Conservation (phyloP, 306 rosid genomes). For the peach (Prunus persica) region DNA sequence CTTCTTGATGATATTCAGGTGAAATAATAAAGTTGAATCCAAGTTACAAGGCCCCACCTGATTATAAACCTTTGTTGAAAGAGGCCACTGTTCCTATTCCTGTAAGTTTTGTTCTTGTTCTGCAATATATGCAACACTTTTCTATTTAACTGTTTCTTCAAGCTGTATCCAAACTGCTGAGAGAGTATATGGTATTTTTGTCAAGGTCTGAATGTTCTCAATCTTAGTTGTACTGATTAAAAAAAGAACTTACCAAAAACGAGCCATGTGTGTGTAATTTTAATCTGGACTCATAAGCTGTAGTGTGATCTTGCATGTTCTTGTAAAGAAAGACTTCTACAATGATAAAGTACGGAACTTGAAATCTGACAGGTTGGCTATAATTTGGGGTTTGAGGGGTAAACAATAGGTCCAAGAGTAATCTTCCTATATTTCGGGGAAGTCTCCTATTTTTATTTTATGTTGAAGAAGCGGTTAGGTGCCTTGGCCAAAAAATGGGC, state of each 20-base stretch:
- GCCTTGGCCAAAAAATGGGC: too few species aligned
- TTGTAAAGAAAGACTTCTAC: background rate
- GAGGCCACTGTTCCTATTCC: slow-evolving; percentile 72
- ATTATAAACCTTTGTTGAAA: slow-evolving; percentile 77
- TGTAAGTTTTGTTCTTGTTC: slow-evolving; percentile 55
- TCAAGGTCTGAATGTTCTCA: background rate
- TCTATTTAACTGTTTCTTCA: background rate
- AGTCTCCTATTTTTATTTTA: too few species aligned
- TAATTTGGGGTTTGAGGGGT: background rate
- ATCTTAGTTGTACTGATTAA: background rate
- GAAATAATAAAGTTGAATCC: slow-evolving; percentile 85
- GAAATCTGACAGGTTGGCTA: background rate
- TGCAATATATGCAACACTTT: slow-evolving; percentile 1
- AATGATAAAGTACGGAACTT: background rate
- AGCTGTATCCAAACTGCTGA: background rate
- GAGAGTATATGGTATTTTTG: background rate
- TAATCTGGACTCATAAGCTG: background rate
- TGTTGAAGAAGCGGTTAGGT: too few species aligned
- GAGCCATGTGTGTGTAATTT: background rate
- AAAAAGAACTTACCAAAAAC: background rate
- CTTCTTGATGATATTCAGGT: slow-evolving; percentile 49
- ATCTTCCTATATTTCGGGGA: too few species aligned
- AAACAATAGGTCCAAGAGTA: background rate
- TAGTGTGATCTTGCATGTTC: background rate
- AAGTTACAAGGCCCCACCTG: slow-evolving; percentile 79